These are phyloP conservation scores for Xylaria nigripes DNA, from an alignment of 495 filamentous ascomycete genomes.

Conservation along the genomic window DNA sequence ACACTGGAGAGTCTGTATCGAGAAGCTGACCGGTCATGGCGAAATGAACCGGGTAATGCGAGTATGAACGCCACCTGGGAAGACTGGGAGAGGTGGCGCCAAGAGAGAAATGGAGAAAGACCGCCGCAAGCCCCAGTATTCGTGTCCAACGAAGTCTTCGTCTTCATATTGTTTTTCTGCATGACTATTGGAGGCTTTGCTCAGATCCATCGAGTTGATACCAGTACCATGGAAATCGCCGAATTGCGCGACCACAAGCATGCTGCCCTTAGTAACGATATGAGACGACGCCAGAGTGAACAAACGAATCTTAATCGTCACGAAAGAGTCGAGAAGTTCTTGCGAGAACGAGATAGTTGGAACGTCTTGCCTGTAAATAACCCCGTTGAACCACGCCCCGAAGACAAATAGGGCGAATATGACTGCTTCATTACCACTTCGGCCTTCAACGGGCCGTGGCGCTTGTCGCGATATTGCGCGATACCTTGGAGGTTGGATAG, in stretches of 20 bases:
- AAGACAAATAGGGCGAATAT: constrained; percentile 7
- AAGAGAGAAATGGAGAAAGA: constrained; percentile 38
- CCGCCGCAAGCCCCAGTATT: constrained; percentile 51
- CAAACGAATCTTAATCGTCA: constrained; percentile 45
- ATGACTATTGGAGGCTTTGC: constrained; percentile 56
- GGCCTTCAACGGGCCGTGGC: neutral
- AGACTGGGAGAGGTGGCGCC: constrained; percentile 90
- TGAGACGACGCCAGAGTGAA: constrained; percentile 48
- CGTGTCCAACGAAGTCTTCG: constrained; percentile 68
- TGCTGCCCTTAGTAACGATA: constrained; percentile 51
- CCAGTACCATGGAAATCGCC: constrained; percentile 46
- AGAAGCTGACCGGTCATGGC: constrained; percentile 39
- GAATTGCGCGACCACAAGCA: constrained; percentile 56
- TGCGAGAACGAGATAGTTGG: constrained; percentile 53
- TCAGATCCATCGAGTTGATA: constrained; percentile 59
- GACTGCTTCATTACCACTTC: neutral
- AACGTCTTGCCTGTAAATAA: constrained; percentile 3
- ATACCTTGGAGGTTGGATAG: no score
- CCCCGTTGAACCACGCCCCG: neutral
- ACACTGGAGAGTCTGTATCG: constrained; percentile 30
- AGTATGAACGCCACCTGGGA: constrained; percentile 92
- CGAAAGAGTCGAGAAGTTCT: constrained; percentile 63
- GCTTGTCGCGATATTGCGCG: no score
- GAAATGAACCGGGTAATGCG: constrained; percentile 45
- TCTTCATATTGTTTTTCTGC: constrained; percentile 56